A percentile compares a stretch with the other conserved stretches of the same genome.
Evolutionary conservation across 768 basidiomycete species (phyloP).

Genomic region (Macrolepiota albuminosa): DNA sequence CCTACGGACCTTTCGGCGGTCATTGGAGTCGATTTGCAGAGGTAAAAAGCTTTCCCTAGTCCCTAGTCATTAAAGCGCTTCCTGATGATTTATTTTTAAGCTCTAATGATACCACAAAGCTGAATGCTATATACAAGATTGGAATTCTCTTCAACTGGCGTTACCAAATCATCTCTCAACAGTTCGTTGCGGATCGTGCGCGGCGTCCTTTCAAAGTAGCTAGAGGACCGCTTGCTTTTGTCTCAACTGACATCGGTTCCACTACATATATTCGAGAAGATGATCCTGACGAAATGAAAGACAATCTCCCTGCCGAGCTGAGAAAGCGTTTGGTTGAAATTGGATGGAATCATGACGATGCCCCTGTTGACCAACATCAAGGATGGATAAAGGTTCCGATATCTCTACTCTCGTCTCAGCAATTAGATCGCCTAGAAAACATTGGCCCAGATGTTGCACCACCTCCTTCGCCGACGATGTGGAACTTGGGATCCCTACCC

Average conservation of each 20-base stretch:
- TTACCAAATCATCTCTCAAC: slow-evolving; percentile 63
- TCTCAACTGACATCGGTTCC: slow-evolving; percentile 72
- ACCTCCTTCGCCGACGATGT: slow-evolving; percentile 23
- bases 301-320: slow-evolving; percentile 59
- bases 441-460: slow-evolving; percentile 18
- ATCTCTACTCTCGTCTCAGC: slow-evolving; percentile 53
- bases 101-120: slow-evolving; percentile 40
- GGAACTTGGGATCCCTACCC: slow-evolving; percentile 24
- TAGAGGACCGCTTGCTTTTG: slow-evolving; percentile 68
- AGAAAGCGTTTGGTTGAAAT: slow-evolving; percentile 65
- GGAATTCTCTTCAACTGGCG: slow-evolving; percentile 60
- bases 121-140: slow-evolving; percentile 51
- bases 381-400: slow-evolving; percentile 63
- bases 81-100: slow-evolving; percentile 27
- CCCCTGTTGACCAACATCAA: slow-evolving; percentile 46
- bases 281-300: slow-evolving; percentile 42
- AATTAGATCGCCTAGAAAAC: slow-evolving; percentile 48
- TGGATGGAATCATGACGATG: slow-evolving; percentile 66
- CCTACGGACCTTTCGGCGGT: slow-evolving; percentile 41
- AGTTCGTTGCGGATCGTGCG: slow-evolving; percentile 51
- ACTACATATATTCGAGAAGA: slow-evolving; percentile 52
- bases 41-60: slow-evolving; percentile 29
- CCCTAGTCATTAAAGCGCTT: not conserved
- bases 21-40: slow-evolving; percentile 52
- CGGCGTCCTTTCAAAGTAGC: slow-evolving; percentile 68